phyloP scores from a whole-genome alignment of 2,329 filamentous ascomycete genomes.

The Alternaria viburni region DNA sequence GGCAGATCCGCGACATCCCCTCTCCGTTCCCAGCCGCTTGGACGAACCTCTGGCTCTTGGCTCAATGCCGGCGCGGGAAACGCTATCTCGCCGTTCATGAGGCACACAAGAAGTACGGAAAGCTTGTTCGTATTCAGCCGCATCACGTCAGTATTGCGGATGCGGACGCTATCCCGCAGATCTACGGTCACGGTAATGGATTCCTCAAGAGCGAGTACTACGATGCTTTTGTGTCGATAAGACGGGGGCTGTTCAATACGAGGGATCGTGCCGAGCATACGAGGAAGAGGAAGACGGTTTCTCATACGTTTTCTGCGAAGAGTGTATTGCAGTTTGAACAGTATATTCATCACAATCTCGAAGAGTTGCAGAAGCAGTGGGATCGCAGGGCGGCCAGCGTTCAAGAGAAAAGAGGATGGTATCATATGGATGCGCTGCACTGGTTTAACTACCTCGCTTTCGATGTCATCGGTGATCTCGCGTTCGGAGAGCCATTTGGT shows the following conservation, averaged over 20 bases:
- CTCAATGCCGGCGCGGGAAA: conserved; percentile 65
- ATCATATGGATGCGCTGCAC: conserved; percentile 73
- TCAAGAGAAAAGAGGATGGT: conserved; percentile 60
- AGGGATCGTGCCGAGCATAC: conserved; percentile 81
- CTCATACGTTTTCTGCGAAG: conserved; percentile 85
- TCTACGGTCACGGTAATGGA: conserved; percentile 71
- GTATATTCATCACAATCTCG: conserved; percentile 82
- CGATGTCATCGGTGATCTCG: conserved; percentile 63
- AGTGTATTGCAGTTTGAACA: conserved; percentile 84
- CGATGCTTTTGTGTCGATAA: conserved; percentile 88
- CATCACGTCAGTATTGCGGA: conserved; percentile 84
- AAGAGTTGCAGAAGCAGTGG: conserved; percentile 75
- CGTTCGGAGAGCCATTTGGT: conserved; percentile 79
- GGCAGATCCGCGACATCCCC: conserved; percentile 62
- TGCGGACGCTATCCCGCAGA: conserved; percentile 73
- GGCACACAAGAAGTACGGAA: conserved; percentile 76
- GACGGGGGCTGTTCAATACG: conserved; percentile 87
- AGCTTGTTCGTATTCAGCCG: conserved; percentile 82
- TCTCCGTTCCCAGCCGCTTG: conserved; percentile 70
- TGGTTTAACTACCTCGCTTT: conserved; percentile 77
- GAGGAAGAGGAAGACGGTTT: conserved; percentile 86
- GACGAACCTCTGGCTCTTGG: conserved; percentile 81
- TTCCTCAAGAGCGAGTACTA: conserved; percentile 75
- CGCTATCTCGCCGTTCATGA: conserved; percentile 67
- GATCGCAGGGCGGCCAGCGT: conserved; percentile 63